phyloP scores from a whole-genome alignment of 176 grass and related monocot genomes.

The Bromus sterilis region DNA sequence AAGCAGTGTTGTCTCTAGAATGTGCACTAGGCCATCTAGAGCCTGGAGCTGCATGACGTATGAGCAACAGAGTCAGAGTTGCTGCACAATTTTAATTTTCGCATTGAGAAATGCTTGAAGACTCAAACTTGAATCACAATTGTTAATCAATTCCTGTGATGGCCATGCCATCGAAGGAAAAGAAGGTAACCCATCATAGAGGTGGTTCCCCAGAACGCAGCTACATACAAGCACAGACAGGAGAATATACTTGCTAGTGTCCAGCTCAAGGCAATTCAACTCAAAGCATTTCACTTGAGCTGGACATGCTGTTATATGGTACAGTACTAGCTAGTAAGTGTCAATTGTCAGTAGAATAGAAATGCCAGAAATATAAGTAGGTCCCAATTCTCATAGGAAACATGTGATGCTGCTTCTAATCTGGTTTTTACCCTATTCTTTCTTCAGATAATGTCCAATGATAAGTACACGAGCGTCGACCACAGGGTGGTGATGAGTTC shows the following conservation, averaged over 20 bases:
- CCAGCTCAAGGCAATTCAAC: neutral
- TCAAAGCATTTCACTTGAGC: no score
- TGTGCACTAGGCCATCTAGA: neutral
- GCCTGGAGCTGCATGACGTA: no score
- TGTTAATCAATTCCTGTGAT: neutral
- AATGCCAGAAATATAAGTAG: neutral
- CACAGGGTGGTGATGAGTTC: conserved; percentile 57
- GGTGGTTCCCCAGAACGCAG: neutral
- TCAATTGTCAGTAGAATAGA: neutral
- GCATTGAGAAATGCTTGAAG: neutral
- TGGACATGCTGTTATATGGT: neutral
- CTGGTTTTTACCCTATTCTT: neutral
- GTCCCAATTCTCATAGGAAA: neutral
- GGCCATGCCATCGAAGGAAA: neutral
- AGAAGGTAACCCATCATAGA: neutral
- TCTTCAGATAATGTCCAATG: conserved; percentile 70
- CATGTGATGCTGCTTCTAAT: neutral
- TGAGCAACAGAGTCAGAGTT: no score
- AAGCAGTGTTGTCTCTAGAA: neutral
- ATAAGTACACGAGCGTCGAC: conserved; percentile 69
- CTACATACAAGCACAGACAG: neutral
- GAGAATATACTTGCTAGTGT: neutral
- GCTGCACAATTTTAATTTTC: neutral
- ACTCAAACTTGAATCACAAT: neutral
- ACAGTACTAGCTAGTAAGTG: neutral